Percentiles rank a stretch among this genome's conserved stretches.
Evolutionary conservation across 2,329 filamentous ascomycete genomes (phyloP).

Genomic region (Botrytis hyacinthi): DNA sequence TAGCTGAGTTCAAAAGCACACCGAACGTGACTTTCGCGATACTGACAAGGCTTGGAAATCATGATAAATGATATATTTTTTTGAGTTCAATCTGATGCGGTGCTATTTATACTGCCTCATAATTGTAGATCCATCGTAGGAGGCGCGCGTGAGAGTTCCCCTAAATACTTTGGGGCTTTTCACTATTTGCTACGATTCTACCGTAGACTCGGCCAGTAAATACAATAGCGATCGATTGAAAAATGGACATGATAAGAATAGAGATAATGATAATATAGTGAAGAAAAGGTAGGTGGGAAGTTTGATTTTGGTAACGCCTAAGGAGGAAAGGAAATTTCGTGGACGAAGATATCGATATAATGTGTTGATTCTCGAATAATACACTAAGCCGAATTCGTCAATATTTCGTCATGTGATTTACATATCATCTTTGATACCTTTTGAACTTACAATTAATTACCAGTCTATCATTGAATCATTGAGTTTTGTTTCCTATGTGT

Average conservation of each 20-base stretch:
- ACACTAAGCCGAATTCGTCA: too few species aligned
- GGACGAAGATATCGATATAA: background rate
- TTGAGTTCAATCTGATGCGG: too few species aligned
- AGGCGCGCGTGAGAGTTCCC: background rate
- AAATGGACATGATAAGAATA: too few species aligned
- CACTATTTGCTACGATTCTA: background rate
- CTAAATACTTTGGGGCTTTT: background rate
- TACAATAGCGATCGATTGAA: background rate
- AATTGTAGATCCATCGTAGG: background rate
- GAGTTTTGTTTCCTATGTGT: background rate
- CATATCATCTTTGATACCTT: rapidly evolving
- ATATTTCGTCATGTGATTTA: background rate
- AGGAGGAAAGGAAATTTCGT: background rate
- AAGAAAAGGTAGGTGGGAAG: background rate
- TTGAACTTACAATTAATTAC: background rate
- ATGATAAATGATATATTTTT: background rate
- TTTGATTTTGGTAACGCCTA: background rate
- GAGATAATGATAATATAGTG: background rate
- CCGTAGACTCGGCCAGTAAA: background rate
- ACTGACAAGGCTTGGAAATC: background rate
- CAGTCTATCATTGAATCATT: background rate
- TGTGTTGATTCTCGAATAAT: background rate
- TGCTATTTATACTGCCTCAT: background rate
- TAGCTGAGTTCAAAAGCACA: background rate
- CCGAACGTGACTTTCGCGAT: background rate